These are phyloP conservation scores for Crithidia sp. DNA, from an alignment of 208 protist genomes.

Conservation along the genomic window DNA sequence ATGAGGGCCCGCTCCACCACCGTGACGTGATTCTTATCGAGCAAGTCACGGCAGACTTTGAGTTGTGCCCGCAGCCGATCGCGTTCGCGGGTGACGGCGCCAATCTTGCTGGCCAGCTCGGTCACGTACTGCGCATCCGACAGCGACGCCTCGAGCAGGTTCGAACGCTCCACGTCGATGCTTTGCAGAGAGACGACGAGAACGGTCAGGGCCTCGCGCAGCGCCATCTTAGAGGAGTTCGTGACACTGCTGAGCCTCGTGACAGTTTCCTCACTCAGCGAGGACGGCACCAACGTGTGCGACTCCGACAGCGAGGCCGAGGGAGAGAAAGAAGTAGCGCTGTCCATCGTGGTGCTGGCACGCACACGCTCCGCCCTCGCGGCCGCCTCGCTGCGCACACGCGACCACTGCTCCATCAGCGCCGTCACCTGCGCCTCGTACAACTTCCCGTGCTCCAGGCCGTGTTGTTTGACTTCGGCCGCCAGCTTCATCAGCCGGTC, in stretches of 20 bases:
- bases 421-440: conserved; percentile 23
- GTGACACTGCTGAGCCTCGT: conserved; percentile 6
- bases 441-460: conserved; percentile 16
- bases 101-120: conserved; percentile 52
- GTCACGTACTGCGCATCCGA: conserved; percentile 63
- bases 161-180: conserved; percentile 52
- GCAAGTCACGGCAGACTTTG: conserved; percentile 50
- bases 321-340: too few species aligned
- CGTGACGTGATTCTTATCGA: conserved; percentile 77
- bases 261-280: conserved; percentile 2
- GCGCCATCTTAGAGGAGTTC: conserved; percentile 21
- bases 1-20: conserved; percentile 72
- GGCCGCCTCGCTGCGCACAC: conserved; percentile 1
- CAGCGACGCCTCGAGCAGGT: conserved; percentile 65
- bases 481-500: conserved; percentile 13
- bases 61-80: conserved; percentile 47
- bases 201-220: conserved; percentile 34
- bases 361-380: not conserved
- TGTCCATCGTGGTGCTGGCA: too few species aligned
- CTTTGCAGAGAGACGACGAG: conserved; percentile 38
- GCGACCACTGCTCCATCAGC: conserved; percentile 29
- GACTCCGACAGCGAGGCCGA: not conserved
- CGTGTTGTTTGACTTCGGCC: conserved; percentile 7
- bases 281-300: conserved; percentile 21
- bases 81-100: conserved; percentile 46